A percentile compares a stretch with the other conserved stretches of the same genome.
These are phyloP conservation scores for Lactarius indigo DNA, from an alignment of 768 basidiomycete genomes.

Conservation along the genomic window DNA sequence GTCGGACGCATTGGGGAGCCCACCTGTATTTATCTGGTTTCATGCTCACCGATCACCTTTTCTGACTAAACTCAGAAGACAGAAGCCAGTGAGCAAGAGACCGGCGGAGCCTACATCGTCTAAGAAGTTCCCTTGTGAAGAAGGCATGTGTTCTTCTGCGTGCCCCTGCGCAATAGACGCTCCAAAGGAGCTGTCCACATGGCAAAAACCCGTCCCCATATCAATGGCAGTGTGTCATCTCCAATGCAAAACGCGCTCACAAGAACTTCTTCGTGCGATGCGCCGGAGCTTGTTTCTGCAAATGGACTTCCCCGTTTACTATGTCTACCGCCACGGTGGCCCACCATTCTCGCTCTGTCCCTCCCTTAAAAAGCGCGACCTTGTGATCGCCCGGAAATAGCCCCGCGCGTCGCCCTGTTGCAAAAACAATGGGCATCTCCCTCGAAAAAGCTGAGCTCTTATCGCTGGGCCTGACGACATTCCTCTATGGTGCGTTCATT, in stretches of 20 bases:
- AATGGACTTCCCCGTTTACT: background rate
- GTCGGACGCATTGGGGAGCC: background rate
- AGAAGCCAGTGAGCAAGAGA: background rate
- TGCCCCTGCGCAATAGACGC: background rate
- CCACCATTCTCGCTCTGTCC: background rate
- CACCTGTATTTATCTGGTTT: background rate
- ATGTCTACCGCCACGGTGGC: background rate
- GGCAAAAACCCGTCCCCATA: background rate
- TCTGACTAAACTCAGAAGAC: background rate
- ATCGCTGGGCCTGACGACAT: conserved; percentile 5
- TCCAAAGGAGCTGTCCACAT: background rate
- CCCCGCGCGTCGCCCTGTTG: background rate
- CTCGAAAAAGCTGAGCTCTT: background rate
- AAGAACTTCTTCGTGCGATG: background rate
- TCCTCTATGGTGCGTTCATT: conserved; percentile 1
- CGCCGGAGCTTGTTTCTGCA: background rate
- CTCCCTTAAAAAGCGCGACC: background rate
- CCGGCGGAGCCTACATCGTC: background rate
- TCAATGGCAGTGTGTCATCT: background rate
- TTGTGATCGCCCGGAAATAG: background rate
- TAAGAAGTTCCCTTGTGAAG: background rate
- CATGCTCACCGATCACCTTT: background rate
- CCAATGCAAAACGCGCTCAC: background rate
- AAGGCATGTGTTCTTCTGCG: background rate
- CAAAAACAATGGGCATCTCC: conserved; percentile 1